phyloP scores from a whole-genome alignment of 805 yeast species.

The Metschnikowia kunwiensis region DNA sequence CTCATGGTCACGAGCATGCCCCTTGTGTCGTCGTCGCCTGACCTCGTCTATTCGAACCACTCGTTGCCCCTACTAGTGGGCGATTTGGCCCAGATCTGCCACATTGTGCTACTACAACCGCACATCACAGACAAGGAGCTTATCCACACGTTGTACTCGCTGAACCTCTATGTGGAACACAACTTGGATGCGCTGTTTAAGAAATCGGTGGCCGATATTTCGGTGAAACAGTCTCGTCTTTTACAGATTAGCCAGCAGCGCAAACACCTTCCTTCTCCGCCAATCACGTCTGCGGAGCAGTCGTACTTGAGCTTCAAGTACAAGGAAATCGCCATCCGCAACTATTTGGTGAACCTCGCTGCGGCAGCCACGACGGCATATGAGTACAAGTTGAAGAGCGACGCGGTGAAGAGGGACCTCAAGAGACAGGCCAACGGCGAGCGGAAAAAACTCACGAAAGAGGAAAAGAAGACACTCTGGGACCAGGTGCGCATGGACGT shows the following conservation, averaged over 20 bases:
- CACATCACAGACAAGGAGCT: slow-evolving; percentile 43
- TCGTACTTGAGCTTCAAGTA: slow-evolving; percentile 33
- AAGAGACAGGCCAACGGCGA: slow-evolving; percentile 21
- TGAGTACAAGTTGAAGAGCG: slow-evolving; percentile 44
- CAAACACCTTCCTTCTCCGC: slow-evolving; percentile 19
- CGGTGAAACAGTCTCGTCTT: slow-evolving; percentile 45
- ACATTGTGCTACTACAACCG: slow-evolving; percentile 38
- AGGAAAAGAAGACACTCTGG: slow-evolving; percentile 46
- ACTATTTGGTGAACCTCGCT: slow-evolving; percentile 49
- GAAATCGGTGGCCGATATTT: slow-evolving; percentile 46
- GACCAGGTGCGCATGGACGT: slow-evolving; percentile 50
- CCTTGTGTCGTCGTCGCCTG: slow-evolving; percentile 35
- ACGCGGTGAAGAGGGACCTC: slow-evolving; percentile 29
- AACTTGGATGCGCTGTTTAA: slow-evolving; percentile 44
- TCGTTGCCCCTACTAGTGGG: slow-evolving; percentile 41
- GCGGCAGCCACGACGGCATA: slow-evolving; percentile 55
- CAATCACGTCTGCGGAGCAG: slow-evolving; percentile 32
- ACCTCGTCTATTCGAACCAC: slow-evolving; percentile 30
- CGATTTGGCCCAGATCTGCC: slow-evolving; percentile 40
- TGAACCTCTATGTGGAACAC: slow-evolving; percentile 49
- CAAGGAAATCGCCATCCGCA: slow-evolving; percentile 46
- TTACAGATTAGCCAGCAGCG: slow-evolving; percentile 36
- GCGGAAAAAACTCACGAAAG: slow-evolving; percentile 33
- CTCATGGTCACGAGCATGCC: slow-evolving; percentile 42
- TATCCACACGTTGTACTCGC: slow-evolving; percentile 37